Percentiles rank a stretch among this genome's conserved stretches.
These are phyloP conservation scores for Pseudopyrenochaeta lycopersici DNA, from an alignment of 2,329 filamentous ascomycete genomes.

Conservation along the genomic window DNA sequence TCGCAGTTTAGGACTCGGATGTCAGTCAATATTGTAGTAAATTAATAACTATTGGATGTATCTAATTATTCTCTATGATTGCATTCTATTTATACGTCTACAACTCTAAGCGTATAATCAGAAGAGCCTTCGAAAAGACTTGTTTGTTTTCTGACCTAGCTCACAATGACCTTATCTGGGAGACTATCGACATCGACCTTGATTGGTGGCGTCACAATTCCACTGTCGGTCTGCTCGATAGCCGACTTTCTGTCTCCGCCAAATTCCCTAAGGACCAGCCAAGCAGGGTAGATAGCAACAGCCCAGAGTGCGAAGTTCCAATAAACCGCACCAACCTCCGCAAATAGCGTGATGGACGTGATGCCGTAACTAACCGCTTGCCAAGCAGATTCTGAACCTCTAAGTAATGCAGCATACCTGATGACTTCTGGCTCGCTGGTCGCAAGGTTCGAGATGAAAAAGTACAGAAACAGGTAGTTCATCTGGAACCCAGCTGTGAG, in stretches of 20 bases:
- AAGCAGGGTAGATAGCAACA: conserved; percentile 69
- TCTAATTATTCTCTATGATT: too few relatives aligned
- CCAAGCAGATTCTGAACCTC: conserved; percentile 76
- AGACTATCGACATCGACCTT: conserved; percentile 9
- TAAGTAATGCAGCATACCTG: conserved; percentile 71
- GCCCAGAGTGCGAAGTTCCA: conserved; percentile 76
- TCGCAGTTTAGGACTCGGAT: too few relatives aligned
- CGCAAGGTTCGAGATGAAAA: conserved; percentile 73
- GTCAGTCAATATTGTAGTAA: too few relatives aligned
- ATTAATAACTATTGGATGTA: too few relatives aligned
- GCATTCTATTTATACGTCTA: too few relatives aligned
- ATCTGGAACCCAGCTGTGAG: conserved; percentile 74
- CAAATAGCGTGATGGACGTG: conserved; percentile 69
- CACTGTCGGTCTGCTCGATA: conserved; percentile 19
- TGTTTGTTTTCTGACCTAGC: not conserved
- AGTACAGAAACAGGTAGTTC: conserved; percentile 80
- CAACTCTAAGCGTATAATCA: too few relatives aligned
- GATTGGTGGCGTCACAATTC: conserved; percentile 5
- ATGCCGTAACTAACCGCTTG: conserved; percentile 78
- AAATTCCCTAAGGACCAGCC: conserved; percentile 70
- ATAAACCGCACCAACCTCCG: conserved; percentile 72
- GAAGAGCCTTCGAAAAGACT: too few relatives aligned
- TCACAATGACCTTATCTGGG: conserved; percentile 4
- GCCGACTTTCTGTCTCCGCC: conserved; percentile 44
- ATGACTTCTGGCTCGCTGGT: conserved; percentile 70